These are phyloP conservation scores for Coemansia sp. DNA, from an alignment of 192 early-diverging fungal genomes.

Conservation along the genomic window DNA sequence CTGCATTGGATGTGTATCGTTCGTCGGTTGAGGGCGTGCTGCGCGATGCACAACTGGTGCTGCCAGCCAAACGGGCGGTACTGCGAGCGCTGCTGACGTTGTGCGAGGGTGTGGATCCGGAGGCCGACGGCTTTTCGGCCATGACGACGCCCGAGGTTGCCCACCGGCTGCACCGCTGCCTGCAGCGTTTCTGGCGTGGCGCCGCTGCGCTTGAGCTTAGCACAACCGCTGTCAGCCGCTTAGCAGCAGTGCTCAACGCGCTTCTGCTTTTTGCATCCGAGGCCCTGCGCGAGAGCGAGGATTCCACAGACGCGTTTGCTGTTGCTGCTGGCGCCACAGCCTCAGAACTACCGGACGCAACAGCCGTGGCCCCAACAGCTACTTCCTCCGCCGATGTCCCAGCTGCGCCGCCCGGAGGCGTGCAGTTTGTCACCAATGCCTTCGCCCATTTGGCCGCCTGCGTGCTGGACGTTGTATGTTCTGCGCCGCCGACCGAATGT, in stretches of 20 bases:
- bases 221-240: constrained; percentile 9
- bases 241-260: constrained; percentile 36
- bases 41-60: constrained; percentile 12
- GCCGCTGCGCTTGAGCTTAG: constrained; percentile 6
- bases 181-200: constrained; percentile 32
- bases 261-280: constrained; percentile 41
- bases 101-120: constrained; percentile 40
- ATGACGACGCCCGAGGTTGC: constrained; percentile 52
- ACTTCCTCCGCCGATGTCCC: not conserved
- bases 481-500: not conserved
- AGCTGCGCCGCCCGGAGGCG: not conserved
- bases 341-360: not conserved
- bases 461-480: constrained; percentile 19
- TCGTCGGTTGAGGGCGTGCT: constrained; percentile 37
- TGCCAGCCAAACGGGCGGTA: constrained; percentile 36
- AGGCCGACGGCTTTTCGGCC: constrained; percentile 34
- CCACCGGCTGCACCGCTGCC: constrained; percentile 27
- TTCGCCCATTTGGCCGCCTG: constrained; percentile 29
- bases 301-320: constrained; percentile 46
- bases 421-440: constrained; percentile 49
- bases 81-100: constrained; percentile 38
- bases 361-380: not conserved
- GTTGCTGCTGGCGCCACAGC: constrained; percentile 28
- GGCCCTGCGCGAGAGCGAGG: constrained; percentile 46
- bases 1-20: constrained; percentile 41